Evolutionary conservation across 495 filamentous ascomycete species (phyloP).

Genomic region (Corynascus novoguineensis): DNA sequence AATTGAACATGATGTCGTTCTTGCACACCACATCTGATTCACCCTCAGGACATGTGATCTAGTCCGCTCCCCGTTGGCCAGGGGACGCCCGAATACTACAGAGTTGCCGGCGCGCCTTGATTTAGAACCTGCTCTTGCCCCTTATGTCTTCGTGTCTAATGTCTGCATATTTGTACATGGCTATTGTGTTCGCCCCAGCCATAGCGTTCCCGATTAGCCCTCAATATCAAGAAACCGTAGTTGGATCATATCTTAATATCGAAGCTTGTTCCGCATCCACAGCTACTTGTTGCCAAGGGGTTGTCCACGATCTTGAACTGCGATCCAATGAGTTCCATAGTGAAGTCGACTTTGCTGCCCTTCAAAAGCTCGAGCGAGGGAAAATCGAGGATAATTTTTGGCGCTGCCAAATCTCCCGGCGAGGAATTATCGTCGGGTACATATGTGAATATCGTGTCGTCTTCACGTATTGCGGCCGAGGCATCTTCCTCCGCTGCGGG

Average conservation of each 20-base stretch:
- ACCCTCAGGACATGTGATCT: conserved; percentile 22
- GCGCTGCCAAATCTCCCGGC: conserved; percentile 31
- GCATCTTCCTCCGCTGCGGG: conserved; percentile 23
- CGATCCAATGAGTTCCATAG: conserved; percentile 93
- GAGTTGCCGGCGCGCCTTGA: not conserved
- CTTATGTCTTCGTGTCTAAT: not conserved
- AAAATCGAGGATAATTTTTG: conserved; percentile 85
- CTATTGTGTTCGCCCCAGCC: not conserved
- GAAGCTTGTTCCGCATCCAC: conserved; percentile 97
- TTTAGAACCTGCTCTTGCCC: not conserved
- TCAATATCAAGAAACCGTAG: not conserved
- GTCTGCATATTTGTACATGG: not conserved
- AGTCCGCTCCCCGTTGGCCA: conserved; percentile 20
- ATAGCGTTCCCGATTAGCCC: too few species aligned
- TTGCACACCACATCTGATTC: conserved; percentile 20
- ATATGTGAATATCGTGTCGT: conserved; percentile 63
- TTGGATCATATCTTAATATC: conserved; percentile 63
- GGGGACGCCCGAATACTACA: conserved; percentile 23
- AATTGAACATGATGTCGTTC: conserved; percentile 28
- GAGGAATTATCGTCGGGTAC: conserved; percentile 8
- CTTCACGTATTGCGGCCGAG: conserved; percentile 46
- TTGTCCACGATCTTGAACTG: conserved; percentile 97
- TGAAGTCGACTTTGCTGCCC: conserved; percentile 91
- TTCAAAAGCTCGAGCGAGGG: conserved; percentile 83
- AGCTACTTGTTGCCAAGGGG: conserved; percentile 83